phyloP scores from a whole-genome alignment of 805 yeast genomes.

The Yamadazyma ubonensis region DNA sequence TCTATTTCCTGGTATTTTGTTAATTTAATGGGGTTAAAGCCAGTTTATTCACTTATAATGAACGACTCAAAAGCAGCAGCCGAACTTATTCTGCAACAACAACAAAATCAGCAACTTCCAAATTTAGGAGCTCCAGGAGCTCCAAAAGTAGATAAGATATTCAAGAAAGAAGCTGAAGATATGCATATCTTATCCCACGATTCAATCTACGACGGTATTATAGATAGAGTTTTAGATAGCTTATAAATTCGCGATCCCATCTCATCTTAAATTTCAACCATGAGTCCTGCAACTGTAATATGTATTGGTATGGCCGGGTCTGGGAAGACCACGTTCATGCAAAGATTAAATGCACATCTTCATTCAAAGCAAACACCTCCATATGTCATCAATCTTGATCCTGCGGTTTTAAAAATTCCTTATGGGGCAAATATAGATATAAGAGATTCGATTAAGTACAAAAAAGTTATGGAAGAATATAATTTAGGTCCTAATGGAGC shows the following conservation, averaged over 20 bases:
- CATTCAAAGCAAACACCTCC: conserved; percentile 75
- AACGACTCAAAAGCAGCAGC: conserved; percentile 50
- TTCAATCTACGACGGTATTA: conserved; percentile 56
- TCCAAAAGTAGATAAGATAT: conserved; percentile 61
- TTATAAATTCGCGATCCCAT: conserved; percentile 5
- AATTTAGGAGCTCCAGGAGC: conserved; percentile 53
- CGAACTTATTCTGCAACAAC: conserved; percentile 44
- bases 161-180: conserved; percentile 71
- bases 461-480: conserved; percentile 94
- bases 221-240: conserved; percentile 46
- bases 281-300: conserved; percentile 41
- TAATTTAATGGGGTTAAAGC: conserved; percentile 76
- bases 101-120: conserved; percentile 39
- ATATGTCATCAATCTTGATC: conserved; percentile 91
- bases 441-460: conserved; percentile 92
- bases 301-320: conserved; percentile 59
- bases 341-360: conserved; percentile 84
- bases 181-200: conserved; percentile 59
- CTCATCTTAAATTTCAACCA: conserved; percentile 12
- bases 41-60: conserved; percentile 71
- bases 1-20: conserved; percentile 96
- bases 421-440: conserved; percentile 93
- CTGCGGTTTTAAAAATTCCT: conserved; percentile 93
- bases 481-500: conserved; percentile 98
- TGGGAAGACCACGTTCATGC: conserved; percentile 98